Evolutionary conservation across 352 stramenopile genomes (phyloP), one percentile per base, ranked within the genome.

Genomic region (Pythium plurisporium): DNA sequence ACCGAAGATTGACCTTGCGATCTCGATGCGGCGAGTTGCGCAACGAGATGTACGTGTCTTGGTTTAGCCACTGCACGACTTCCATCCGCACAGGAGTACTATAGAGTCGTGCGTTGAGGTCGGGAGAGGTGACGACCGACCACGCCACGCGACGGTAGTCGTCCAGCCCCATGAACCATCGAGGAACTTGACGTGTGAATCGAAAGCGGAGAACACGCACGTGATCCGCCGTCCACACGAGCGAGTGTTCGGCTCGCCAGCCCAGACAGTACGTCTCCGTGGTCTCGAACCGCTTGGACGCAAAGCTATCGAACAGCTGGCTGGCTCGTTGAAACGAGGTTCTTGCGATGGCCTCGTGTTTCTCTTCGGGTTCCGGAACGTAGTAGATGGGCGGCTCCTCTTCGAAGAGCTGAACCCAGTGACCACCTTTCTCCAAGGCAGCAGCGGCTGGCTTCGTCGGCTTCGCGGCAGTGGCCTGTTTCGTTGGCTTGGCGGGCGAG

Each of bases 251-350:
- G 7, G 62, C 50, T 4, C 34, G 25, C 62, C 62, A 69, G 15
- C 62, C 62, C 26, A 69, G 41, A 42, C 55, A 65, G 20, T 33
- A 52, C n/a, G 62, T 65, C 45, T 65, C 62, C 12, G 50, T 55
- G 12, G 48, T 37, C 12, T 57, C 47, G 33, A 61, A 65, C 14
- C 20, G 17, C 30, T 45, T 44, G n/a, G 20, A 4, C 2, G 26
- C 9, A 48, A 69, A 65, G 7, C 12, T 33, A 0, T 36, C 31
- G 26, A 36, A 50, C 5, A 69, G 43, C 9, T 55, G n/a, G 20
- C 30, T 7, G 4, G 45, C 29, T 1, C 38, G 42, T 20, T 50
- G 31, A 27, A 62, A 69, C 15, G 33, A 47, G 6, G 54, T 29
- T 0, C 25, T 43, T 1, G 52, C 31, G 1, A 60, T n/a, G 5